Evolutionary conservation across 176 grass and related monocot species (phyloP), one percentile per base, ranked within the genome.

Genomic region (Ensete glaucum): DNA sequence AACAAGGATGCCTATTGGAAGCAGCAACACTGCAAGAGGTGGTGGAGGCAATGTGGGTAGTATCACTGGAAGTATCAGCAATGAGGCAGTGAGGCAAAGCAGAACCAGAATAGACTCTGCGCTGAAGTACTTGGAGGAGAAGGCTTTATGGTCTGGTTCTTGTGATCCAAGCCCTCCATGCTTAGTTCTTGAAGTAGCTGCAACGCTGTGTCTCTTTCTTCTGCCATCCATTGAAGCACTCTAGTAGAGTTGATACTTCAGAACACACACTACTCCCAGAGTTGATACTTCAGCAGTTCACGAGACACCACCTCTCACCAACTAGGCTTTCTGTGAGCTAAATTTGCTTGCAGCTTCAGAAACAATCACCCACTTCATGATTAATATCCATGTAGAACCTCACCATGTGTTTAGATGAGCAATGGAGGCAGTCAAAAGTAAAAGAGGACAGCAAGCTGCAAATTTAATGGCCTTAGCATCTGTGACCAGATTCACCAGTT

Each of bases 21-120:
- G 67, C 67, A 70, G 9, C 13, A 70, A 19, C 3, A 70, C 48
- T 8, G 4, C 67, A 20, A 70, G 48, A 9, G 67, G 67, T 3
- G 67, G 67, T 0, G 67, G 67, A 11, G 67, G 67, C 67, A 70
- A 51, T n/a, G 25, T 19, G 11, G 67, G 67, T 16, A 70, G 67
- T 20, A 70, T 51, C 1, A 70, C 23, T 11, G 67, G 67, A 70
- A 70, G 67, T 52, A 70, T 70, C 67, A 70, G 11, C 67, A 70
- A 3, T 1, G 67, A 70, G 48, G 48, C 67, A 8, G 43, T 51
- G 43, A 70, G 34, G 67, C 67, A 70, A 17, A 70, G 67, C 2
- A 70, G 67, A 9, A 70, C 67, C 48, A 70, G 48, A n/a, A 70
- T 3, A 21, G 34, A 50, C 17, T 70, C 67, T 50, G 17, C 12